These are phyloP conservation scores for Neurospora pannonica DNA, from an alignment of 495 filamentous ascomycete genomes.

Conservation along the genomic window DNA sequence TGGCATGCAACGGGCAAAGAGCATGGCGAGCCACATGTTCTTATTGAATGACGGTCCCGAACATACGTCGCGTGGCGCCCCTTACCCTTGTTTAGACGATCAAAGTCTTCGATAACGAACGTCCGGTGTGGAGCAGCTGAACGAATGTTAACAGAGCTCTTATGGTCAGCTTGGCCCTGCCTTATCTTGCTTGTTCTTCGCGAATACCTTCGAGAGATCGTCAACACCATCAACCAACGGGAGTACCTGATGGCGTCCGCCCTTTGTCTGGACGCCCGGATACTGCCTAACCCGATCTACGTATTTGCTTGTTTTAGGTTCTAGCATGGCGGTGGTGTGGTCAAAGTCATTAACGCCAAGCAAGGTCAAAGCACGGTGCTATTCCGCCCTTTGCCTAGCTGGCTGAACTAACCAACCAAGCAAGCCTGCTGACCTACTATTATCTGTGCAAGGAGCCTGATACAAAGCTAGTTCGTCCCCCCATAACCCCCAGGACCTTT, in stretches of 20 bases:
- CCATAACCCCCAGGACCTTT: neutral
- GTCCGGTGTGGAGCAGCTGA: neutral
- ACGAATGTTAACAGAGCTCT: neutral
- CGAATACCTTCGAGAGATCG: neutral
- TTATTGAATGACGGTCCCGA: neutral
- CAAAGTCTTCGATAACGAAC: neutral
- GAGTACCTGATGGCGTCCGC: neutral
- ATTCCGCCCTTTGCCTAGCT: neutral
- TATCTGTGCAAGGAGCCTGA: neutral
- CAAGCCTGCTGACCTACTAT: neutral
- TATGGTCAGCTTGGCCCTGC: neutral
- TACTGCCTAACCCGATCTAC: neutral
- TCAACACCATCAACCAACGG: neutral
- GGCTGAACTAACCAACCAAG: neutral
- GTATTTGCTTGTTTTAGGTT: neutral
- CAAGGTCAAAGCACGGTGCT: neutral
- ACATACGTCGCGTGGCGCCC: neutral
- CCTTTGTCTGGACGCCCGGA: neutral
- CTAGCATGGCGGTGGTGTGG: neutral
- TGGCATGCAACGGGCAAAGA: neutral
- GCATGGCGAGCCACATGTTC: neutral
- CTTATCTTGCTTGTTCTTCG: neutral
- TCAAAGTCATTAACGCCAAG: neutral
- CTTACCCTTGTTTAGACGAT: neutral
- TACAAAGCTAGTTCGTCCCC: neutral